Percentiles rank a stretch among this genome's conserved stretches.
phyloP scores from a whole-genome alignment of 257 asterid species.

The Cordia subcordata region DNA sequence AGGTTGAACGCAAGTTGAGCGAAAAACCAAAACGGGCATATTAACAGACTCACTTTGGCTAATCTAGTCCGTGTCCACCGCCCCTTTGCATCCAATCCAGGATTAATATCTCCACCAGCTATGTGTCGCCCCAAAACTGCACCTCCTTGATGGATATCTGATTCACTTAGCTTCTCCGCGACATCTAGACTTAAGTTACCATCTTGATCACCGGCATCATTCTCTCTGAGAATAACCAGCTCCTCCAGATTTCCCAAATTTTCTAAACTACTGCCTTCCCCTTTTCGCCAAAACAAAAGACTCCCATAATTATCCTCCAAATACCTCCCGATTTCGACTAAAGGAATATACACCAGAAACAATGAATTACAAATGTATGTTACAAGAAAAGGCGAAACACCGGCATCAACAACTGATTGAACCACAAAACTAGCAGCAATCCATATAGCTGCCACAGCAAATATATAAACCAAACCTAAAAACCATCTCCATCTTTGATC shows the following conservation, averaged over 20 bases:
- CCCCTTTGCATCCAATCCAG: conserved; percentile 70
- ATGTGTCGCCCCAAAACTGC: conserved; percentile 6
- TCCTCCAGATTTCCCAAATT: conserved; percentile 45
- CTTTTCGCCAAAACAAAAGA: conserved; percentile 53
- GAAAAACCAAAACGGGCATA: conserved; percentile 88
- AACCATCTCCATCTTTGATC: conserved; percentile 62
- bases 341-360: conserved; percentile 72
- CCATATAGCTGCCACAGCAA: conserved; percentile 89
- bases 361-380: conserved; percentile 89
- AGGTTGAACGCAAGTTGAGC: conserved; percentile 92
- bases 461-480: conserved; percentile 70
- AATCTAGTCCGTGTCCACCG: conserved; percentile 85
- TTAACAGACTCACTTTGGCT: conserved; percentile 82
- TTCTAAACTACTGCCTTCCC: conserved; percentile 21
- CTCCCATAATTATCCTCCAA: conserved; percentile 66
- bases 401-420: conserved; percentile 85
- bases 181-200: conserved; percentile 17
- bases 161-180: conserved; percentile 13
- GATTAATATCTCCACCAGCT: conserved; percentile 10
- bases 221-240: conserved; percentile 48
- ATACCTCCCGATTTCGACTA: conserved; percentile 67
- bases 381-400: conserved; percentile 76
- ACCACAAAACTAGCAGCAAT: conserved; percentile 95
- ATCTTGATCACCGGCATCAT: conserved; percentile 18
- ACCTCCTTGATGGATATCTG: conserved; percentile 16